Percentiles rank a stretch among this genome's conserved stretches.
phyloP scores from a whole-genome alignment of 208 protist species.

The Leishmania guyanensis region DNA sequence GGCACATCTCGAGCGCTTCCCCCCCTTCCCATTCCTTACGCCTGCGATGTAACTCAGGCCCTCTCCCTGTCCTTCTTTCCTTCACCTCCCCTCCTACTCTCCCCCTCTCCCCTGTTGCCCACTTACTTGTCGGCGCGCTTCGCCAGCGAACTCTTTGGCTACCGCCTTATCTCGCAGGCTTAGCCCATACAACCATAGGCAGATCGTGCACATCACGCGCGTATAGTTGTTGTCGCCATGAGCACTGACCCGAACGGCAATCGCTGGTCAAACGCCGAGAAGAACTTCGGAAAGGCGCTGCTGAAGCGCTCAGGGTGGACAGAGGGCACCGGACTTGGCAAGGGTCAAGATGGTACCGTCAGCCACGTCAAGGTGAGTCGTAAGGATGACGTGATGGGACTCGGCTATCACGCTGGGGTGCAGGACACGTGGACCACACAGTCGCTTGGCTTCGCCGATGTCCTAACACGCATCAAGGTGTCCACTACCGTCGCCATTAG shows the following conservation, averaged over 20 bases:
- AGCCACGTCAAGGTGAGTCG: conserved; percentile 88
- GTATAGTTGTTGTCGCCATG: conserved; percentile 34
- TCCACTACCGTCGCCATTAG: conserved; percentile 24
- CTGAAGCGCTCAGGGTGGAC: conserved; percentile 92
- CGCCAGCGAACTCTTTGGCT: not conserved
- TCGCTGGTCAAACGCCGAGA: conserved; percentile 78
- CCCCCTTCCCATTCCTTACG: too few relatives aligned
- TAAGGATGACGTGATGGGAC: conserved; percentile 88
- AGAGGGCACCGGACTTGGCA: conserved; percentile 90
- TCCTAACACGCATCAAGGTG: conserved; percentile 73
- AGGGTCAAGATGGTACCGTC: conserved; percentile 76
- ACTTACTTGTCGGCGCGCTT: not conserved
- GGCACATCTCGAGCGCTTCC: not conserved
- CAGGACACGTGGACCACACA: conserved; percentile 86
- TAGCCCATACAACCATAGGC: not conserved
- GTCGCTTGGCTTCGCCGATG: conserved; percentile 88
- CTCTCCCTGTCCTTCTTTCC: too few relatives aligned
- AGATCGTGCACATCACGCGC: not conserved
- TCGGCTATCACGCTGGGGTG: conserved; percentile 84
- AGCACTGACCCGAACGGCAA: conserved; percentile 83
- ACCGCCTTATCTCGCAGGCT: not conserved
- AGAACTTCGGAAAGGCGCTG: conserved; percentile 84
- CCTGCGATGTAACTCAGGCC: too few relatives aligned
- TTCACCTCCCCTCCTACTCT: not conserved
- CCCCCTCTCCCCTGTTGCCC: not conserved